Evolutionary conservation across 495 filamentous ascomycete species (phyloP).

Genomic region (Neurospora sp.): DNA sequence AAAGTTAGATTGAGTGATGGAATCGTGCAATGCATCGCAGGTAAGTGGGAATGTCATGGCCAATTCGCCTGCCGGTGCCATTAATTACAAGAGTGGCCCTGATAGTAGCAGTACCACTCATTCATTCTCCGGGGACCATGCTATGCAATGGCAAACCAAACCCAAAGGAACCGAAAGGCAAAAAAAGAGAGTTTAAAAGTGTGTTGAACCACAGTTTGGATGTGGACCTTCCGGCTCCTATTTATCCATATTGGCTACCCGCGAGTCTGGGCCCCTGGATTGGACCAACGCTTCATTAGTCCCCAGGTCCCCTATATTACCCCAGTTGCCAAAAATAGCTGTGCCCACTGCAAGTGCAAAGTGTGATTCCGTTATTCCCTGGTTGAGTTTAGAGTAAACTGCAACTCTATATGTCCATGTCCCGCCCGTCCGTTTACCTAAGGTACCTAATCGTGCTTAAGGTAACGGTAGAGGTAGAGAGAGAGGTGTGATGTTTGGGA

Average conservation of each 20-base stretch:
- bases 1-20: background rate
- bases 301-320: background rate
- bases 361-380: background rate
- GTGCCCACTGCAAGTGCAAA: background rate
- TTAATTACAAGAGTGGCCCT: background rate
- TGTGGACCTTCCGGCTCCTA: conserved; percentile 13
- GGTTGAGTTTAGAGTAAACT: background rate
- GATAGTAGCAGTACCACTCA: background rate
- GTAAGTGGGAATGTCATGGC: background rate
- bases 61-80: background rate
- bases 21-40: background rate
- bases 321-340: background rate
- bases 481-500: background rate
- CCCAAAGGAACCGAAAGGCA: background rate
- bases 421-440: background rate
- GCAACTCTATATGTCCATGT: background rate
- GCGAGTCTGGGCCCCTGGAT: conserved; percentile 29
- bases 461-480: background rate
- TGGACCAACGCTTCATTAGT: conserved; percentile 5
- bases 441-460: background rate
- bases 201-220: conserved; percentile 2
- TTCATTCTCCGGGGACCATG: background rate
- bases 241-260: conserved; percentile 26
- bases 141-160: background rate
- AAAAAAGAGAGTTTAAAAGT: background rate